A percentile compares a stretch with the other conserved stretches of the same genome.
These are phyloP conservation scores for Vigna reflexopilosa DNA, from an alignment of 306 rosid genomes.

Conservation along the genomic window DNA sequence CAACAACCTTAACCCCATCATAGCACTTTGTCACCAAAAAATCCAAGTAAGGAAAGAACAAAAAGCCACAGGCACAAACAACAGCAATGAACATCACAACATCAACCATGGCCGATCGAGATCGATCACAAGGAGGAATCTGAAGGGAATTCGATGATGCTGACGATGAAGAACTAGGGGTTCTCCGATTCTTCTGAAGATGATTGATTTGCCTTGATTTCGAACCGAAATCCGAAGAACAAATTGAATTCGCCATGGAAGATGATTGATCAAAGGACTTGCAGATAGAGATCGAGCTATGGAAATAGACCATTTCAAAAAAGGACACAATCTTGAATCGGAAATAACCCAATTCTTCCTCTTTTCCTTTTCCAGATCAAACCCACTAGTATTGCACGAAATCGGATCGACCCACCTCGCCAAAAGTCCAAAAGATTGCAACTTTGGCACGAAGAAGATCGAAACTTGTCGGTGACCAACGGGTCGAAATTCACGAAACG, in stretches of 20 bases:
- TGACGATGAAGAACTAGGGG: constrained; percentile 23
- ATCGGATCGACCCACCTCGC: constrained; percentile 59
- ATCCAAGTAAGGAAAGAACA: constrained; percentile 71
- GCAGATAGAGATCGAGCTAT: constrained; percentile 93
- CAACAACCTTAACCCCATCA: constrained; percentile 43
- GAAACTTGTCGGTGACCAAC: constrained; percentile 52
- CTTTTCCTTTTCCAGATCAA: constrained; percentile 48
- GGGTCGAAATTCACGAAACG: constrained; percentile 30
- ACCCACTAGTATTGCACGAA: constrained; percentile 41
- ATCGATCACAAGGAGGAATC: constrained; percentile 69
- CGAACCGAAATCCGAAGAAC: constrained; percentile 55
- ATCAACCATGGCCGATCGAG: constrained; percentile 81
- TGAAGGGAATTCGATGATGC: constrained; percentile 56
- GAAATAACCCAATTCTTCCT: constrained; percentile 18
- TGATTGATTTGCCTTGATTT: constrained; percentile 58
- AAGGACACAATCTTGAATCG: constrained; percentile 2
- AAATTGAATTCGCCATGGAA: constrained; percentile 64
- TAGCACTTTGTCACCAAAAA: constrained; percentile 49
- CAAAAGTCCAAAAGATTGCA: constrained; percentile 22
- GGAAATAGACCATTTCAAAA: constrained; percentile 93
- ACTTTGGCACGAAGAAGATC: constrained; percentile 48
- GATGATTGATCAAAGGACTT: constrained; percentile 80
- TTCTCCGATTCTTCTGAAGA: constrained; percentile 54
- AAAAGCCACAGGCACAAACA: constrained; percentile 66
- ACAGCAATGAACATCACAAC: constrained; percentile 75